Evolutionary conservation across 345 rosid genomes (phyloP).

Genomic region (Populus euphratica): DNA sequence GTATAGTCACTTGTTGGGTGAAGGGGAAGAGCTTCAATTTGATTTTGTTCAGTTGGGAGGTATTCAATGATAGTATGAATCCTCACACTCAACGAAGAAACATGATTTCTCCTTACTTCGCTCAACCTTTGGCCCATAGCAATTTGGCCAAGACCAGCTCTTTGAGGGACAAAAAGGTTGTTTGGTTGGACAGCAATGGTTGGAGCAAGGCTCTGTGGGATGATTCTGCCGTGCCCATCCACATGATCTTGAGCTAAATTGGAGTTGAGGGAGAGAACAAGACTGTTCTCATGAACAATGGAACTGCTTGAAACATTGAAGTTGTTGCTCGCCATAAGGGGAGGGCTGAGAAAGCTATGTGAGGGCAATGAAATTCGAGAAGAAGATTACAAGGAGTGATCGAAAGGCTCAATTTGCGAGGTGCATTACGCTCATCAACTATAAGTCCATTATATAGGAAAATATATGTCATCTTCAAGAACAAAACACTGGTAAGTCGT

Average conservation of each 20-base stretch:
- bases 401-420: no score
- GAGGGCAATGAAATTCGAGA: no score
- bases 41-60: not conserved
- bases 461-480: no score
- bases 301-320: not conserved
- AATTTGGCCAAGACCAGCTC: not conserved
- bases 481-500: no score
- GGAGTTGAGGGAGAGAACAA: not conserved
- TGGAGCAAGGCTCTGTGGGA: not conserved
- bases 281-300: not conserved
- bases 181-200: not conserved
- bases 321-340: not conserved
- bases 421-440: no score
- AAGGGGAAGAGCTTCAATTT: no score
- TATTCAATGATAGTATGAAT: not conserved
- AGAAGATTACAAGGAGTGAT: no score
- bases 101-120: not conserved
- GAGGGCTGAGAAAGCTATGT: no score
- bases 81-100: not conserved
- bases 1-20: not conserved
- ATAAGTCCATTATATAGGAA: no score
- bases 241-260: not conserved
- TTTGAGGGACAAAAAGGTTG: not conserved
- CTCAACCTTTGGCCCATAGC: not conserved
- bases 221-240: no score